These are phyloP conservation scores for Cryptosporidium ubiquitum DNA, from an alignment of 169 alveolate species.

Conservation along the genomic window DNA sequence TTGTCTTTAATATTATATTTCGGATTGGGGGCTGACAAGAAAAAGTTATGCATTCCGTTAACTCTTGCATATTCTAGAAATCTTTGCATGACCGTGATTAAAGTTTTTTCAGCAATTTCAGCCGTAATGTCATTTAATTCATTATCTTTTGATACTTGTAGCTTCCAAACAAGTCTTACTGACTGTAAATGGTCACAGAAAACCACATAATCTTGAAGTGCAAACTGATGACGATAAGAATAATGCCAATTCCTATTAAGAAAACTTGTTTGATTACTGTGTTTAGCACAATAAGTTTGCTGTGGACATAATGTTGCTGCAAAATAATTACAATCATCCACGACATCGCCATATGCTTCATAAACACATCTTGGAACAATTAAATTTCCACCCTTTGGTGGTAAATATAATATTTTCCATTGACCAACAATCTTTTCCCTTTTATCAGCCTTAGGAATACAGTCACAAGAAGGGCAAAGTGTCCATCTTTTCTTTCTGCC, in stretches of 20 bases:
- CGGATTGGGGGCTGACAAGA: background rate
- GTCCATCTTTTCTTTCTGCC: conserved; percentile 74
- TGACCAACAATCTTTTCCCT: conserved; percentile 71
- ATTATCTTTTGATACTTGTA: conserved; percentile 11
- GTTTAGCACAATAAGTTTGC: conserved; percentile 72
- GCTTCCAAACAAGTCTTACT: conserved; percentile 69
- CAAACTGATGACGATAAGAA: conserved; percentile 71
- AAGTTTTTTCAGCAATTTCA: conserved; percentile 60
- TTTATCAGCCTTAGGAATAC: conserved; percentile 71
- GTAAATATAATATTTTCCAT: conserved; percentile 63
- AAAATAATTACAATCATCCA: conserved; percentile 69
- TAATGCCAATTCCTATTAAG: conserved; percentile 71
- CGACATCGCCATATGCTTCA: conserved; percentile 74
- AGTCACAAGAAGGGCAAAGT: conserved; percentile 73
- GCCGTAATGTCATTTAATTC: conserved; percentile 41
- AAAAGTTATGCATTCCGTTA: conserved; percentile 36
- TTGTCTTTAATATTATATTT: background rate
- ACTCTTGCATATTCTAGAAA: conserved; percentile 45
- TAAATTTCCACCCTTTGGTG: conserved; percentile 70
- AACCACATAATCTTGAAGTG: conserved; percentile 65
- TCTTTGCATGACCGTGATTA: conserved; percentile 69
- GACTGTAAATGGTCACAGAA: conserved; percentile 71
- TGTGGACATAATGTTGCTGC: conserved; percentile 74
- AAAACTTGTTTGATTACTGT: conserved; percentile 68
- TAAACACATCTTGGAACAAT: conserved; percentile 73